A percentile compares a stretch with the other conserved stretches of the same genome.
Conservation (phyloP, 2,329 filamentous ascomycete species). For the Aspergillus pseudoterreus region DNA sequence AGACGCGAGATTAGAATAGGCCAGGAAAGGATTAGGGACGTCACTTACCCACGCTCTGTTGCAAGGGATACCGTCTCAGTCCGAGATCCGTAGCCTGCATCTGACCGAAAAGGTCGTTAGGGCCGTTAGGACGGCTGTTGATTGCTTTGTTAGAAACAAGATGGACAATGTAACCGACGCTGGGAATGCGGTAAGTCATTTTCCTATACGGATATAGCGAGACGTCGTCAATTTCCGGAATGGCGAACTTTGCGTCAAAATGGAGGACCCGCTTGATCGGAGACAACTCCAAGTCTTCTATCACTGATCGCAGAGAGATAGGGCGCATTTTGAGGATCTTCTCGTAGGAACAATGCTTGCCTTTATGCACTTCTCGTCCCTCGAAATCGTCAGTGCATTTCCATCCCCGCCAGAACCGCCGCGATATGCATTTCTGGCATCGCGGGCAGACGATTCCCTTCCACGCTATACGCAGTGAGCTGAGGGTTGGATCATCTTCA, state of each 20-base stretch:
- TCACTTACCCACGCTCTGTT: slow-evolving; percentile 31
- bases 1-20: not conserved
- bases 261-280: slow-evolving; percentile 22
- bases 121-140: slow-evolving; percentile 51
- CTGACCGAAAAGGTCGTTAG: slow-evolving; percentile 58
- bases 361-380: slow-evolving; percentile 26
- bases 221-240: slow-evolving; percentile 28
- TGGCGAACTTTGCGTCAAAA: slow-evolving; percentile 24
- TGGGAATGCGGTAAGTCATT: slow-evolving; percentile 29
- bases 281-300: slow-evolving; percentile 29
- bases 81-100: slow-evolving; percentile 46
- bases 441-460: slow-evolving; percentile 63
- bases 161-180: slow-evolving; percentile 50
- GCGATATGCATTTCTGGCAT: slow-evolving; percentile 60
- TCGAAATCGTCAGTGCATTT: slow-evolving; percentile 42
- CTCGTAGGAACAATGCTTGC: slow-evolving; percentile 47
- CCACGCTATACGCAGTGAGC: slow-evolving; percentile 53
- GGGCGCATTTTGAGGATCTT: slow-evolving; percentile 25
- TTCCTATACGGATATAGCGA: slow-evolving; percentile 28
- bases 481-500: slow-evolving; percentile 34
- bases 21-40: not conserved
- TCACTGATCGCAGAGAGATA: slow-evolving; percentile 30
- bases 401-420: slow-evolving; percentile 61
- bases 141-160: slow-evolving; percentile 55
- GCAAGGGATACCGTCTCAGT: slow-evolving; percentile 42